Conservation (phyloP, 108 stramenopile genomes). For the Nannochloropsis granulata region DNA sequence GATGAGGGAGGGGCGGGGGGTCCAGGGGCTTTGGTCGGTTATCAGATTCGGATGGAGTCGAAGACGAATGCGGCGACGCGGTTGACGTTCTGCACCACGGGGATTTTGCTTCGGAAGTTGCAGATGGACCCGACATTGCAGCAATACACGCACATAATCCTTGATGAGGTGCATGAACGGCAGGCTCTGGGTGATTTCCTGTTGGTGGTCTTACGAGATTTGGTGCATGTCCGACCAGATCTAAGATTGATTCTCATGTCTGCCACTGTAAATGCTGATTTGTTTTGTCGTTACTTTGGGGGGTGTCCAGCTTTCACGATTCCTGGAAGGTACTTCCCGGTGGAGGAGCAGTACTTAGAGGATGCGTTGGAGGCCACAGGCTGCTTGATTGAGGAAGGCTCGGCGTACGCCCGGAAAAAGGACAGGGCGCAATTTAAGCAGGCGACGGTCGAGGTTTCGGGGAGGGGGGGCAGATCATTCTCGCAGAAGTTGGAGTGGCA, state of each 20-base stretch:
- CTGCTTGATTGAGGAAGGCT: constrained; percentile 27
- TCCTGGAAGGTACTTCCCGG: constrained; percentile 83
- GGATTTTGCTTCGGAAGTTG: constrained; percentile 83
- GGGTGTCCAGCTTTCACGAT: constrained; percentile 53
- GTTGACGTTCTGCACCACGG: constrained; percentile 87
- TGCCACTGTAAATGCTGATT: constrained; percentile 82
- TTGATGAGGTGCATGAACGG: constrained; percentile 95
- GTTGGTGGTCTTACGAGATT: constrained; percentile 52
- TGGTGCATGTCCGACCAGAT: constrained; percentile 47
- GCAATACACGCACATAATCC: constrained; percentile 66
- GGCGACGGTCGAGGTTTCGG: not conserved
- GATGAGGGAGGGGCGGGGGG: not conserved
- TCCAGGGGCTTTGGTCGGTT: constrained; percentile 42
- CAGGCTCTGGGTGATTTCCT: constrained; percentile 78
- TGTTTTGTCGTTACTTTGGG: constrained; percentile 38
- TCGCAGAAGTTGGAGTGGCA: not conserved
- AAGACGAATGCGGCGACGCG: constrained; percentile 51
- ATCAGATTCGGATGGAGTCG: constrained; percentile 82
- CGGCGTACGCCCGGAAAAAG: not conserved
- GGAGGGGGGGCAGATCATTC: not conserved
- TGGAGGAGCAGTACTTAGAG: constrained; percentile 65
- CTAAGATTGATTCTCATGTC: constrained; percentile 64
- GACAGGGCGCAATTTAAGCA: not conserved
- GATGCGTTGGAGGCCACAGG: constrained; percentile 48
- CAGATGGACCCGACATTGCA: constrained; percentile 58